Evolutionary conservation across 75 land plant species (phyloP), one percentile per base, ranked within the genome.

Genomic region (Isoetes taiwanensis): DNA sequence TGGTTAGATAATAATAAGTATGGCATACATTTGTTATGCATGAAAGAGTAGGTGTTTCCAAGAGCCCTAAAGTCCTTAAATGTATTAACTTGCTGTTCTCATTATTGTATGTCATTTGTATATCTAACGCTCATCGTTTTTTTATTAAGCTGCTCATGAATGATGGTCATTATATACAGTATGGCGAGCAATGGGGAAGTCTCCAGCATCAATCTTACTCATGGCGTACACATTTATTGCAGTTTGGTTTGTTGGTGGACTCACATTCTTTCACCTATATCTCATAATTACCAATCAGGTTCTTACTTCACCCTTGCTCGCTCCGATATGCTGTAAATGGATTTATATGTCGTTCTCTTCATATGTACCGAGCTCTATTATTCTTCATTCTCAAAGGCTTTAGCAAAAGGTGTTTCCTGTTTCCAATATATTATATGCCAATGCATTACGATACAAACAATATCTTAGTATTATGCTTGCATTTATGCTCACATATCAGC

Each of bases 241-340:
- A 0, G 71, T 80, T 3, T 84, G 88, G 88, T 84, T 84, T 57
- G 88, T 84, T 61, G 88, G 85, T 11, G 88, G 88, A 21, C 79
- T 84, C 20, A 78, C 81, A 0, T 52, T 65, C 16, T 84, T 84
- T 67, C 88, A 84, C 66, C 61, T 65, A 25, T 84, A 84, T 33
- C 69, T 84, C 3, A 75, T 81, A 25, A 69, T 73, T 69, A 81
- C 75, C 27, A 84, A 81, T 63, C 85, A 84, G 88, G 88, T 84
- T 14, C 35, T 72, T 43, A 43, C 16, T n/a, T 23, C 12, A 56
- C 28, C 37, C 52, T 27, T 2, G 3, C 6, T 43, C 28, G 43
- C 50, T 17, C 16, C 23, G 6, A 4, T 46, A 3, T 46, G 16
- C 50, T 46, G 14, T 46, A 14, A 9, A 46, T 46, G 23, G 4